phyloP scores from a whole-genome alignment of 441 rosid species.

The Aleurites moluccanus region DNA sequence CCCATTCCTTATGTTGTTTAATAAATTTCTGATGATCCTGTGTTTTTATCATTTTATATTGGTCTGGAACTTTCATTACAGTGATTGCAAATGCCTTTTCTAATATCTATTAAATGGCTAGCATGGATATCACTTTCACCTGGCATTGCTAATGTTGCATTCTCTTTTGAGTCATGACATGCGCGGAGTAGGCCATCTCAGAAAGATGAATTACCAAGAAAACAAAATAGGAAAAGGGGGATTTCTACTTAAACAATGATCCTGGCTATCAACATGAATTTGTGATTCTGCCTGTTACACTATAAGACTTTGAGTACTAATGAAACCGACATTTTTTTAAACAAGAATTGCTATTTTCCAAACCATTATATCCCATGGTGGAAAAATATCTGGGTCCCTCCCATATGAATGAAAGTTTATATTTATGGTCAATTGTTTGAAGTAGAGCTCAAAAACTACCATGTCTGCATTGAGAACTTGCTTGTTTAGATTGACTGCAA shows the following conservation, averaged over 20 bases:
- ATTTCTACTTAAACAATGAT: neutral
- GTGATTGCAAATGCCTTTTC: neutral
- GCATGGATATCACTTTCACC: neutral
- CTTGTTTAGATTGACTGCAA: neutral
- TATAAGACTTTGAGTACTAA: neutral
- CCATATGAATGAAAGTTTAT: neutral
- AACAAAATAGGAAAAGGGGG: neutral
- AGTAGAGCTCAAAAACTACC: neutral
- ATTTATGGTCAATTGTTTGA: neutral
- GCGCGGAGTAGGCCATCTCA: neutral
- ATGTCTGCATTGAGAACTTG: neutral
- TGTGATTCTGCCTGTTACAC: neutral
- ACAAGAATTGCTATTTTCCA: neutral
- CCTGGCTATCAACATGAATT: neutral
- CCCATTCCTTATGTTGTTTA: neutral
- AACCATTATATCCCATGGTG: neutral
- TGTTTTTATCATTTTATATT: neutral
- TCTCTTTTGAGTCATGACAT: neutral
- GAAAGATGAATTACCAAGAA: neutral
- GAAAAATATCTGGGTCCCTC: neutral
- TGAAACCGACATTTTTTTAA: neutral
- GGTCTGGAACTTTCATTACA: neutral
- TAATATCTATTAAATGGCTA: neutral
- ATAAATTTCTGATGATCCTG: neutral
- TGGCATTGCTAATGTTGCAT: neutral